These are phyloP conservation scores for Flagelloscypha sp. DNA, from an alignment of 768 basidiomycete species.

Conservation along the genomic window DNA sequence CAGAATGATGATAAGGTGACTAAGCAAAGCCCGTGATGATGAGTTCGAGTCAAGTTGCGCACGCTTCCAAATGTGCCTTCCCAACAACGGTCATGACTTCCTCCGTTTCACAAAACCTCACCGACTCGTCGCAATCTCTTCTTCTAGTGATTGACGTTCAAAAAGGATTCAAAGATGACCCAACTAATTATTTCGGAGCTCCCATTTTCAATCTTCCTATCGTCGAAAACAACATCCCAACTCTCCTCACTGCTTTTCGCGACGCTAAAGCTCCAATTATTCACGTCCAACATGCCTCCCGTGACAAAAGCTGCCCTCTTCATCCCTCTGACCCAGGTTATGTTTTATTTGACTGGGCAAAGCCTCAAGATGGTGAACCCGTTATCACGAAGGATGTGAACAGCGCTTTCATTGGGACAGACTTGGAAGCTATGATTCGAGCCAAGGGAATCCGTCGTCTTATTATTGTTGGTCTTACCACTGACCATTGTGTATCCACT, in stretches of 20 bases:
- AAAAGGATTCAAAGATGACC: conserved; percentile 9
- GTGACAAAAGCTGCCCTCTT: conserved; percentile 7
- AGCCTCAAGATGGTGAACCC: conserved; percentile 10
- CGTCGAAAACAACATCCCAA: conserved; percentile 10
- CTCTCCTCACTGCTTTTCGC: conserved; percentile 13
- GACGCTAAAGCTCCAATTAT: conserved; percentile 11
- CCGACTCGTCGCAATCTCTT: no score
- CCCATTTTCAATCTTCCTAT: not conserved
- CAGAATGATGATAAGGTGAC: no score
- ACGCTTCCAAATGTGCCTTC: no score
- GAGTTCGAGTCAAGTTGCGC: no score
- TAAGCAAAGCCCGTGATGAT: no score
- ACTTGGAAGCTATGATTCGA: conserved; percentile 14
- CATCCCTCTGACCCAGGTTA: conserved; percentile 11
- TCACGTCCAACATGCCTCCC: conserved; percentile 16
- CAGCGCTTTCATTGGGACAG: conserved; percentile 19
- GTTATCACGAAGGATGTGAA: conserved; percentile 17
- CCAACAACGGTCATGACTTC: no score
- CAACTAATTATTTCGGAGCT: not conserved
- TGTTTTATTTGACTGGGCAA: conserved; percentile 9
- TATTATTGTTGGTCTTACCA: conserved; percentile 16
- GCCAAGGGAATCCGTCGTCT: conserved; percentile 11
- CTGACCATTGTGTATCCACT: conserved; percentile 17
- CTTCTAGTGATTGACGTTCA: conserved; percentile 16
- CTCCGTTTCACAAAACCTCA: no score